Percentiles rank a stretch among this genome's conserved stretches.
Conservation (phyloP, 1,284 basidiomycete species). For the Rhodofomes roseus region DNA sequence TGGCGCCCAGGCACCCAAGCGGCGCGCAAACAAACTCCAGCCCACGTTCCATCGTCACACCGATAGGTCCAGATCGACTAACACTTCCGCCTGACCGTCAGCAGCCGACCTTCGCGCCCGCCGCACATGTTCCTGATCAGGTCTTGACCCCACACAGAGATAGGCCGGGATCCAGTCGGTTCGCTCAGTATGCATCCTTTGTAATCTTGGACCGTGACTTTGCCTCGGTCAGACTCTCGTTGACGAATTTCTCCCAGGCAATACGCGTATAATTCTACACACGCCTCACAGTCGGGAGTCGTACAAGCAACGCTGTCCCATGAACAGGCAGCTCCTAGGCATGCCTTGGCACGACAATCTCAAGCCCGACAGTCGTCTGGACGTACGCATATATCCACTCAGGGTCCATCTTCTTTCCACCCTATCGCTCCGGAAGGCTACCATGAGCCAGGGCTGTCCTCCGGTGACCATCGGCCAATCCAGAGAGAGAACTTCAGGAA, state of each 20-base stretch:
- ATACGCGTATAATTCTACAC: constrained; percentile 52
- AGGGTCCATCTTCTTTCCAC: constrained; percentile 11
- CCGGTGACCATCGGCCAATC: constrained; percentile 4
- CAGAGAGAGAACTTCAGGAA: not conserved
- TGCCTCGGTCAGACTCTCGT: not conserved
- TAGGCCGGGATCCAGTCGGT: constrained; percentile 44
- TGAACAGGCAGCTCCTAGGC: constrained; percentile 19
- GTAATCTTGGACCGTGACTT: not conserved
- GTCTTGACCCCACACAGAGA: constrained; percentile 9
- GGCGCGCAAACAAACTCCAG: constrained; percentile 48
- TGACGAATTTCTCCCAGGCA: constrained; percentile 38
- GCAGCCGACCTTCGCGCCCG: constrained; percentile 39
- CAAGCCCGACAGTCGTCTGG: constrained; percentile 3
- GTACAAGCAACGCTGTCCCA: constrained; percentile 22
- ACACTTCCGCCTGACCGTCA: constrained; percentile 55
- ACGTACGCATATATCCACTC: constrained; percentile 14
- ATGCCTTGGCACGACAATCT: constrained; percentile 13
- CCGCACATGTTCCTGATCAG: constrained; percentile 12
- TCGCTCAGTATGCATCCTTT: constrained; percentile 39
- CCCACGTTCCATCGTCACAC: constrained; percentile 46
- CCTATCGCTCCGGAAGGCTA: not conserved
- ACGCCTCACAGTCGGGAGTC: constrained; percentile 31
- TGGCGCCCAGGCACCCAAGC: constrained; percentile 15
- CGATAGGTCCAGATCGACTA: constrained; percentile 51
- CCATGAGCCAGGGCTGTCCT: not conserved